Conservation (phyloP, 176 grass and related monocot species). For the Leersia perrieri region DNA sequence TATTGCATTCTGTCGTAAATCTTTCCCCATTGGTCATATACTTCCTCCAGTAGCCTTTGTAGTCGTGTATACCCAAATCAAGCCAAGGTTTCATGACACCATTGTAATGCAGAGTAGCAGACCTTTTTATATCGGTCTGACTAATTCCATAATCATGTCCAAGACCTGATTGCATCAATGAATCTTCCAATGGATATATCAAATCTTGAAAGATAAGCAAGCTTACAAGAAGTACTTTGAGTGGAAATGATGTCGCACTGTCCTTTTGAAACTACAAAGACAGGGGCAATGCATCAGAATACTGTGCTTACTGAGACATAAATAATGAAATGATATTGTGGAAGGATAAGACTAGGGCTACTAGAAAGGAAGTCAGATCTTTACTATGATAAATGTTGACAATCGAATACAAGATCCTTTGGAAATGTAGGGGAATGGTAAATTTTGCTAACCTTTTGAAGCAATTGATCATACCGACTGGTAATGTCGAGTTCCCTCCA, state of each 20-base stretch:
- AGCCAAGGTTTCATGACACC: constrained; percentile 41
- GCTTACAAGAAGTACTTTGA: constrained; percentile 42
- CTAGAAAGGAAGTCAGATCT: neutral
- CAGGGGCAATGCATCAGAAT: neutral
- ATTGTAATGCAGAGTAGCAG: constrained; percentile 58
- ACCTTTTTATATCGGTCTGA: constrained; percentile 24
- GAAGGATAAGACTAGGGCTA: neutral
- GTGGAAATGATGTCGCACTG: constrained; percentile 33
- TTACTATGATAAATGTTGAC: neutral
- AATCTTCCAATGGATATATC: constrained; percentile 56
- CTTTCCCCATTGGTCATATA: constrained; percentile 51
- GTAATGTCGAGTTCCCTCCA: constrained; percentile 68
- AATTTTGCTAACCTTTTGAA: constrained; percentile 55
- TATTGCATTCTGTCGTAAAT: constrained; percentile 69
- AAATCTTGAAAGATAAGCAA: constrained; percentile 70
- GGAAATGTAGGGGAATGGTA: neutral
- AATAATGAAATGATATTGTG: neutral
- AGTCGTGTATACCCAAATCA: constrained; percentile 57
- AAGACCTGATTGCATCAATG: constrained; percentile 59
- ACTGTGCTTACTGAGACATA: neutral
- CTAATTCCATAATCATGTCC: constrained; percentile 59
- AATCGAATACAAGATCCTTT: neutral
- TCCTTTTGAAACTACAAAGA: constrained; percentile 43
- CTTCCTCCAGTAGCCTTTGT: constrained; percentile 61
- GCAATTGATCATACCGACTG: constrained; percentile 25